Evolutionary conservation across 257 asterid species (phyloP), one percentile per base, ranked within the genome.

Genomic region (Scutellaria galericulata): DNA sequence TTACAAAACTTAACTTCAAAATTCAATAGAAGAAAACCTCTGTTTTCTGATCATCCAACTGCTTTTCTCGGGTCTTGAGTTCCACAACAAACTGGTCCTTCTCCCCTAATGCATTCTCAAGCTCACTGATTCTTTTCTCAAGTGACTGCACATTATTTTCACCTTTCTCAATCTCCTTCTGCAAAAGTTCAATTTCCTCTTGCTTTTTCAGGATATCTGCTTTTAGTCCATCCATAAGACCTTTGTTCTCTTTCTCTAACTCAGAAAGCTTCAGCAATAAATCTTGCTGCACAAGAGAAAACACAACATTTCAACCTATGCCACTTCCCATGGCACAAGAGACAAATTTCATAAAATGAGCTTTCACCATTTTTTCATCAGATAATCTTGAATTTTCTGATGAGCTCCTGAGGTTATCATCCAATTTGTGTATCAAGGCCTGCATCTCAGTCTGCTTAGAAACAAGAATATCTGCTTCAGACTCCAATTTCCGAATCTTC

Each of bases 241-340:
- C 75, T 61, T 80, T 88, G 84, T 86, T 85, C 64, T 77, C 87
- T 64, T 41, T 81, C 88, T 95, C 97, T 58, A 87, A 78, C 68
- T 86, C 87, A 31, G 96, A 84, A 74, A 82, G 70, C 73, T 86
- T 86, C 84, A 79, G 61, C 77, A 74, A 58, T 78, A 90, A 76
- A 71, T 90, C 89, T 87, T 92, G 87, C 99, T 92, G 96, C 93
- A 87, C 56, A 72, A 71, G 55, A 70, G 69, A 84, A 76, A 66
- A 66, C 5, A 68, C 65, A 70, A 68, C 6, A 63, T 45, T 40
- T 76, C 77, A 77, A 65, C 20, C 37, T 46, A 64, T 40, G 62
- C 69, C 53, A 42, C 46, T 62, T 55, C 47, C 55, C 68, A 66
- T 70, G 66, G 60, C 64, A 56, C 62, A 72, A 68, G 35, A 65